Base-by-base conservation (phyloP, 2,329 filamentous ascomycete species). In the Aspergillus amoenus region DNA sequence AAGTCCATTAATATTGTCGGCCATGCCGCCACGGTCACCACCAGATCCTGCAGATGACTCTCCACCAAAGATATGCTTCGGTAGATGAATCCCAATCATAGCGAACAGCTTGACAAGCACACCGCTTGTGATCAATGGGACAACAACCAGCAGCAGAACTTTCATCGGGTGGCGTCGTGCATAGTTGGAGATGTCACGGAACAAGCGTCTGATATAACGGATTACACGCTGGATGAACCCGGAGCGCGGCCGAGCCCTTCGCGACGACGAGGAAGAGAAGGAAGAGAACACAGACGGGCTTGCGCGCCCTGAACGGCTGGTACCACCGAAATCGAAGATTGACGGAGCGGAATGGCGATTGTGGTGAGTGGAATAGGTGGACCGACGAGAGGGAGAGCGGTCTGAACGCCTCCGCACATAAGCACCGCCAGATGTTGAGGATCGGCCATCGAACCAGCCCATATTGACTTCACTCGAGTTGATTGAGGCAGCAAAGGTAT, bases 71-170 rank as follows among this genome's bases (percentile, higher is more conserved):
- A 92, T 70, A 12, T 80, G 75, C 5, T 81, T 79, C 1, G 93
- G 93, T 62, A 96, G 74, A 61, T 88, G 82, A 59, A 97, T 80
- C 21, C 93, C 93, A 73, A 97, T 89, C 70, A 87, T 86, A 39
- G 85, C 84, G 45, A 96, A 82, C 44, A 97, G 79, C 46, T 88
- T 90, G 8, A 87, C 87, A 64, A 97, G 77, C 27, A 90, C 88
- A 32, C 93, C 93, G 51, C 91, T 91, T 1, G 88, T 92, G 67
- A 97, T 79, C 57, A 97, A 82, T 9, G 93, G 93, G 83, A 97
- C 86, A 67, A 97, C 83, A 61, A 96, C 88, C 61, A 92, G 84
- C 80, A 90, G 81, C 79, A 97, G 90, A 47, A 96, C 90, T 77
- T 95, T 95, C 70, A 91, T 78, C 0, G 93, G 93, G 77, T 97